phyloP scores from a whole-genome alignment of 192 early-diverging fungal species.

The Coemansia sp. region DNA sequence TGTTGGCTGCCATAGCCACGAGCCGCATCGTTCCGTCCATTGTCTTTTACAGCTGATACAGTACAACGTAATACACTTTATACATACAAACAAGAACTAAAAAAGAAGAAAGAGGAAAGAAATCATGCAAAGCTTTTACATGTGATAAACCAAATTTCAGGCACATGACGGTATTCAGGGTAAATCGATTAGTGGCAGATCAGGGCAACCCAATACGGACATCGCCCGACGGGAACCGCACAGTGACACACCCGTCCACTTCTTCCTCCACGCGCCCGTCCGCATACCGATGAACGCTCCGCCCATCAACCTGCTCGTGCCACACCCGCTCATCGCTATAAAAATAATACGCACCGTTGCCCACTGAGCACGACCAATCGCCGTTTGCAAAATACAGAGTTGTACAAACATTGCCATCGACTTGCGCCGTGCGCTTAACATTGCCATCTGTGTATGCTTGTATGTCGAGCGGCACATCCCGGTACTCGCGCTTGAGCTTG shows the following conservation, averaged over 20 bases:
- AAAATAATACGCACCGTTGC: conserved; percentile 22
- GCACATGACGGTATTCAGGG: not conserved
- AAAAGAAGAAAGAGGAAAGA: not conserved
- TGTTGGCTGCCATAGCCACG: conserved; percentile 19
- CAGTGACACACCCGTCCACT: not conserved
- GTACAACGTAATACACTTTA: not conserved
- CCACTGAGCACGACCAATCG: conserved; percentile 40
- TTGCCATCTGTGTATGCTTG: conserved; percentile 46
- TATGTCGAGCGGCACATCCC: conserved; percentile 15
- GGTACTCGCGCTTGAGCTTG: conserved; percentile 42
- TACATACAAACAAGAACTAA: not conserved
- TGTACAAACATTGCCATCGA: not conserved
- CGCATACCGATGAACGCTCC: conserved; percentile 14
- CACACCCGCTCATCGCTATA: conserved; percentile 44
- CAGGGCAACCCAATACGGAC: not conserved
- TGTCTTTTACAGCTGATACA: not conserved
- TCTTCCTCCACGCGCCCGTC: conserved; percentile 30
- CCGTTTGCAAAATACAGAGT: conserved; percentile 49
- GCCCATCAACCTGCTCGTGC: conserved; percentile 23
- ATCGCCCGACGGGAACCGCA: conserved; percentile 17
- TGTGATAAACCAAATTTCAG: not conserved
- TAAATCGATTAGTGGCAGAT: not conserved
- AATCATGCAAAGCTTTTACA: not conserved
- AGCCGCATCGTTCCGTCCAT: conserved; percentile 1
- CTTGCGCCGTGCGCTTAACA: conserved; percentile 29